phyloP scores from a whole-genome alignment of 345 rosid genomes.

The Syzygium aromaticum region DNA sequence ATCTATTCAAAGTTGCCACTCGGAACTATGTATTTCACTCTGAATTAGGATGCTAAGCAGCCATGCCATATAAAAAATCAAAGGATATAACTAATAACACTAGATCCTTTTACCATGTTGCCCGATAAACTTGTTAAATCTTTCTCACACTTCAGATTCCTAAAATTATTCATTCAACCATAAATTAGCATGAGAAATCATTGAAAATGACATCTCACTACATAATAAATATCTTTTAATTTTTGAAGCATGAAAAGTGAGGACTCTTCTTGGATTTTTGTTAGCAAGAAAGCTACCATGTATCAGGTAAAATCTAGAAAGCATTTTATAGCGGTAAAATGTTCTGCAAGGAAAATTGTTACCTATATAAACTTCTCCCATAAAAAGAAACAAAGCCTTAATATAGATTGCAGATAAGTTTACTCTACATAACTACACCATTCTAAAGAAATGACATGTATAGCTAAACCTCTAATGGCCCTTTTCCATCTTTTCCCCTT shows the following conservation, averaged over 20 bases:
- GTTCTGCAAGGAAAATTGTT: background rate
- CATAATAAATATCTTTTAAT: background rate
- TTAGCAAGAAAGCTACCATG: background rate
- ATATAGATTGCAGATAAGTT: background rate
- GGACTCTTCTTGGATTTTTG: background rate
- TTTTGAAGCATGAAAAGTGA: background rate
- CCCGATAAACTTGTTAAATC: background rate
- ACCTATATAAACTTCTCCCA: background rate
- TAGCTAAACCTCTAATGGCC: background rate
- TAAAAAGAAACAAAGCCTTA: background rate
- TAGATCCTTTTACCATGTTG: background rate
- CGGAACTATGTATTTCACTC: background rate
- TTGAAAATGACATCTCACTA: background rate
- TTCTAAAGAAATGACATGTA: background rate
- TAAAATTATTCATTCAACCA: background rate
- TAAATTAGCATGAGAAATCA: background rate
- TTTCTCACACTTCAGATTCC: background rate
- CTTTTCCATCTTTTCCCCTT: background rate
- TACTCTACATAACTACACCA: background rate
- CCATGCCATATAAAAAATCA: background rate
- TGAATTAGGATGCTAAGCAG: background rate
- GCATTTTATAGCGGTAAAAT: background rate
- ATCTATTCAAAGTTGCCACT: background rate
- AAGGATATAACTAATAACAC: background rate
- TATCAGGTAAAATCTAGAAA: background rate